Percentiles rank a stretch among this genome's conserved stretches.
Evolutionary conservation across 2,329 filamentous ascomycete genomes (phyloP).

Genomic region (Diaporthe sp.): DNA sequence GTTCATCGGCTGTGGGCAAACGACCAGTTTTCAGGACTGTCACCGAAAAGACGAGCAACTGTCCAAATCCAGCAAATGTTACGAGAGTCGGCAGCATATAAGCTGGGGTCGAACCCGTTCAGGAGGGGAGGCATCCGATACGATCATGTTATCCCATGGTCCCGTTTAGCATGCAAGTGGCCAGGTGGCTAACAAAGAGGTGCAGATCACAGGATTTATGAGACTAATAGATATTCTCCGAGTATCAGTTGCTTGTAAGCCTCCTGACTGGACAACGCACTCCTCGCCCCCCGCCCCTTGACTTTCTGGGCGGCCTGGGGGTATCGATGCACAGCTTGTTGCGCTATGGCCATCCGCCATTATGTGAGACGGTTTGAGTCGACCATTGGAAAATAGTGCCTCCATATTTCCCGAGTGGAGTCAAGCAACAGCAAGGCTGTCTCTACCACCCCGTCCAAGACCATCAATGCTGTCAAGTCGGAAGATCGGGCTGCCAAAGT

Average conservation of each 20-base stretch:
- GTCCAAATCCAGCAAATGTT: not conserved
- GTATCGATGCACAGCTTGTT: not conserved
- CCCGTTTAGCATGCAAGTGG: not conserved
- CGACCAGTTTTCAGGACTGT: not conserved
- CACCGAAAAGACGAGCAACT: not conserved
- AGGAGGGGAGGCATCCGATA: constrained; percentile 1
- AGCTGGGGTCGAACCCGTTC: not conserved
- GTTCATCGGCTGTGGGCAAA: not conserved
- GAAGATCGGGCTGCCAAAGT: not conserved
- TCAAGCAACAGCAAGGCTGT: not conserved
- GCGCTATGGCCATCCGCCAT: not conserved
- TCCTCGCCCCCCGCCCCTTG: not conserved
- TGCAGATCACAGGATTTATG: constrained; percentile 1
- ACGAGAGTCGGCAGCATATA: not conserved
- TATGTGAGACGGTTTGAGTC: not conserved
- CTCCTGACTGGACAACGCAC: not conserved
- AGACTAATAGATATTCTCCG: constrained; percentile 21
- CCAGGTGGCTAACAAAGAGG: not conserved
- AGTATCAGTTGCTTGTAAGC: not conserved
- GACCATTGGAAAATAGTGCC: not conserved
- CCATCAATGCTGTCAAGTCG: constrained; percentile 17
- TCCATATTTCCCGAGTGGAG: not conserved
- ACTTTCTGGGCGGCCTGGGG: constrained; percentile 3
- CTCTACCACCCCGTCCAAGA: not conserved
- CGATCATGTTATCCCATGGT: not conserved